phyloP scores from a whole-genome alignment of 441 rosid genomes.

The Gossypium trilobum region DNA sequence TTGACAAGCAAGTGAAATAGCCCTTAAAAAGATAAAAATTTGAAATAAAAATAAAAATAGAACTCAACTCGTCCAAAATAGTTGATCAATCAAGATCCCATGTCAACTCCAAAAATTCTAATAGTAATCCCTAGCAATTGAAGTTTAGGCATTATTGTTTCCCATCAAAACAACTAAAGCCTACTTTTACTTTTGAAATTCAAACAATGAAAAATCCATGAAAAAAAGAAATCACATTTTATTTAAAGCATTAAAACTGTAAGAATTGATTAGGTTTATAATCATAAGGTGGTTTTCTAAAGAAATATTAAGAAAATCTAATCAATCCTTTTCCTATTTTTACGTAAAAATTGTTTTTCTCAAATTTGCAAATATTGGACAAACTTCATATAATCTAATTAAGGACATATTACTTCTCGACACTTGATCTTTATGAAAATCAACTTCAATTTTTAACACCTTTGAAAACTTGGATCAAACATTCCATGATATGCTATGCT shows the following conservation, averaged over 20 bases:
- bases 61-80: background rate
- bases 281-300: background rate
- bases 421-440: background rate
- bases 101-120: background rate
- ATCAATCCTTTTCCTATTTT: background rate
- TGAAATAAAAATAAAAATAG: background rate
- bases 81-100: background rate
- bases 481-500: background rate
- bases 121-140: background rate
- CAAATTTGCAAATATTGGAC: background rate
- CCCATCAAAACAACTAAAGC: background rate
- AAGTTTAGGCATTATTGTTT: background rate
- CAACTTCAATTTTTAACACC: background rate
- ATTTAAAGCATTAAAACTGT: background rate
- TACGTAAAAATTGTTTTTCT: background rate
- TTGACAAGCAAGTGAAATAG: background rate
- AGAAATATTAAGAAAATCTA: background rate
- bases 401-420: background rate
- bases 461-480: background rate
- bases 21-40: background rate
- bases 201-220: background rate
- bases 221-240: background rate
- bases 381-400: background rate
- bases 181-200: background rate
- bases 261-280: background rate